These are phyloP conservation scores for Aspergillus kassunensis DNA, from an alignment of 495 filamentous ascomycete species.

Conservation along the genomic window DNA sequence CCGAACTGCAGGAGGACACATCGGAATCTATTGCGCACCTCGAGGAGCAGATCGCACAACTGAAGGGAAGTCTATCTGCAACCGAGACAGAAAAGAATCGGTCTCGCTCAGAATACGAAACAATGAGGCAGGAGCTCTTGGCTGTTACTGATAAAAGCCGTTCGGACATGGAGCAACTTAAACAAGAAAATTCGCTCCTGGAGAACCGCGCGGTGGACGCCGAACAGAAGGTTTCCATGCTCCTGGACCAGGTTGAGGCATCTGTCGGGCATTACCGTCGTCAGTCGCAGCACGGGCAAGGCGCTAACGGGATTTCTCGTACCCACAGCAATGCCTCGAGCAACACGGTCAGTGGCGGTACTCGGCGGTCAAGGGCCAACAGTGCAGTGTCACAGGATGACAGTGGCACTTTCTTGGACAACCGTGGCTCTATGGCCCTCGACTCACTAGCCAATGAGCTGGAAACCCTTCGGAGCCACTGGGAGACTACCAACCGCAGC, in stretches of 20 bases:
- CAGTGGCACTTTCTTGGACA: conserved; percentile 57
- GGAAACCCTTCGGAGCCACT: conserved; percentile 80
- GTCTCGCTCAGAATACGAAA: conserved; percentile 51
- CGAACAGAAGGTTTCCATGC: conserved; percentile 85
- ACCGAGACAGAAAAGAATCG: conserved; percentile 66
- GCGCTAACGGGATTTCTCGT: conserved; percentile 39
- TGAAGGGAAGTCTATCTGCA: conserved; percentile 62
- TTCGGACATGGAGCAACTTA: conserved; percentile 72
- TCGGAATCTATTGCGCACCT: conserved; percentile 60
- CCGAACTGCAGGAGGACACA: conserved; percentile 62
- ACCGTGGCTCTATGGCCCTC: conserved; percentile 77
- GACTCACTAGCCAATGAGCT: conserved; percentile 90
- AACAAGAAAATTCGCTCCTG: conserved; percentile 72
- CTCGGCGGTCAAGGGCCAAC: conserved; percentile 37
- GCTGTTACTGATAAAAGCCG: conserved; percentile 52
- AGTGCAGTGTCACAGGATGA: conserved; percentile 54
- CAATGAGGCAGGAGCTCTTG: conserved; percentile 55
- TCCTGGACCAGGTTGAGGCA: conserved; percentile 88
- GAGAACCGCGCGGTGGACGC: conserved; percentile 83
- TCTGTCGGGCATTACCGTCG: conserved; percentile 94
- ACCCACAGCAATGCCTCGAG: conserved; percentile 46
- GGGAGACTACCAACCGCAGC: conserved; percentile 93
- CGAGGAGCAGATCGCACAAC: conserved; percentile 62
- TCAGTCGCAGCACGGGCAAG: conserved; percentile 56
- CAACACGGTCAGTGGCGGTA: conserved; percentile 28